A percentile compares a stretch with the other conserved stretches of the same genome.
Evolutionary conservation across 441 rosid genomes (phyloP).

Genomic region (Populus hybrid): DNA sequence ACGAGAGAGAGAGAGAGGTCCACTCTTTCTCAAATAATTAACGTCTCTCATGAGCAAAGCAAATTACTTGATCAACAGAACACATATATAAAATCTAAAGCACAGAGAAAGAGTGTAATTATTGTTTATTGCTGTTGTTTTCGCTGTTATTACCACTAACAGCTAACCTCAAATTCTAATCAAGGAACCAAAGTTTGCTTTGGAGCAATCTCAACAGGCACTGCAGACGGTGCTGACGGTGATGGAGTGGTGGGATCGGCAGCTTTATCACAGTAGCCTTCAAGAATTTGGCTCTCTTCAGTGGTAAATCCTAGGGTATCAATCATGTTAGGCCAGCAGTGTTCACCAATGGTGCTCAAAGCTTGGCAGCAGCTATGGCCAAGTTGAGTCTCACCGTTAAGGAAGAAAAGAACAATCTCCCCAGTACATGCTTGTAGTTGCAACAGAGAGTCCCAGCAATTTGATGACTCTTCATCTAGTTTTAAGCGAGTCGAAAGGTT

Average conservation of each 20-base stretch:
- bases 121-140: background rate
- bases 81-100: too few relatives aligned
- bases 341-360: too few relatives aligned
- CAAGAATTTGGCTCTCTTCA: constrained; percentile 56
- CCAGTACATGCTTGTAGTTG: too few relatives aligned
- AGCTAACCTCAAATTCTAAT: background rate
- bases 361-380: too few relatives aligned
- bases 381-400: too few relatives aligned
- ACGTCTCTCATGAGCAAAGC: too few relatives aligned
- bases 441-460: too few relatives aligned
- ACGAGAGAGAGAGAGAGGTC: too few relatives aligned
- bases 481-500: constrained; percentile 41
- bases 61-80: too few relatives aligned
- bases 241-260: background rate
- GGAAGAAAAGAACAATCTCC: too few relatives aligned
- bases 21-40: too few relatives aligned
- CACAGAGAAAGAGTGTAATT: background rate
- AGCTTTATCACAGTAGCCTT: constrained; percentile 49
- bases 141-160: background rate
- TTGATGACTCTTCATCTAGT: constrained; percentile 40
- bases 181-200: constrained; percentile 8
- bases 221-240: background rate
- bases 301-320: constrained; percentile 50
- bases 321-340: constrained; percentile 62
- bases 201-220: background rate